Evolutionary conservation across 768 basidiomycete genomes (phyloP).

Genomic region (Tricholoma flavovirens): DNA sequence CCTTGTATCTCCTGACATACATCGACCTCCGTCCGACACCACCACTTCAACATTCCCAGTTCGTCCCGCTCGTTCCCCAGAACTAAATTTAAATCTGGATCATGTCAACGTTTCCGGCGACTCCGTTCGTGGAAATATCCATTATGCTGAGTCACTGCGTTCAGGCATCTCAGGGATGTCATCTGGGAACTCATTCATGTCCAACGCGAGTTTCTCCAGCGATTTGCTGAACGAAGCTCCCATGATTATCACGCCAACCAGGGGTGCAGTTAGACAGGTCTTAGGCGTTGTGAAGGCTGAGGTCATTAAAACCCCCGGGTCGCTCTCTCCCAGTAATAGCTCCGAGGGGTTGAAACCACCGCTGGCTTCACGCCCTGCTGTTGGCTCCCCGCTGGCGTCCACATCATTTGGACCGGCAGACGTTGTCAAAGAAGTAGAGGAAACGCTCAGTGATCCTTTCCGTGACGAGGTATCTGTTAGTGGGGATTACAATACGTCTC

Average conservation of each 20-base stretch:
- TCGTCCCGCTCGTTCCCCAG: conserved; percentile 55
- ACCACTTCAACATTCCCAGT: conserved; percentile 40
- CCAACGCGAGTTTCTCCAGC: conserved; percentile 68
- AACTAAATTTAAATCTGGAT: conserved; percentile 56
- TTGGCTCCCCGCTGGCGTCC: conserved; percentile 63
- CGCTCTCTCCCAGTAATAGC: conserved; percentile 28
- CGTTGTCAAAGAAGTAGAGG: conserved; percentile 50
- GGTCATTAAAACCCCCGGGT: conserved; percentile 58
- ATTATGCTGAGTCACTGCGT: conserved; percentile 42
- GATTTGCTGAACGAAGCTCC: conserved; percentile 79
- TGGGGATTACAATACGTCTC: conserved; percentile 30
- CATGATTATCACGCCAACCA: conserved; percentile 70
- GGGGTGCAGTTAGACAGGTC: conserved; percentile 62
- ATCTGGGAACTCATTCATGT: conserved; percentile 66
- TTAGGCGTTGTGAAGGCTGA: conserved; percentile 75
- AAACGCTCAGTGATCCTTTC: conserved; percentile 61
- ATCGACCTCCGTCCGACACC: conserved; percentile 26
- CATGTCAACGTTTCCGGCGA: conserved; percentile 59
- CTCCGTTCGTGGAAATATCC: conserved; percentile 32
- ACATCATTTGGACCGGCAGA: conserved; percentile 71
- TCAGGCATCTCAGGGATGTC: conserved; percentile 50
- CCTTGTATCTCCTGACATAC: conserved; percentile 58
- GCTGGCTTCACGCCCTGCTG: conserved; percentile 33
- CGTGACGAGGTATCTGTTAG: conserved; percentile 46
- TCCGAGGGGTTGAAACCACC: conserved; percentile 38